Percentiles rank a stretch among this genome's conserved stretches.
Conservation (phyloP, 23 red algal genomes). For the Gracilaria domingensis region DNA sequence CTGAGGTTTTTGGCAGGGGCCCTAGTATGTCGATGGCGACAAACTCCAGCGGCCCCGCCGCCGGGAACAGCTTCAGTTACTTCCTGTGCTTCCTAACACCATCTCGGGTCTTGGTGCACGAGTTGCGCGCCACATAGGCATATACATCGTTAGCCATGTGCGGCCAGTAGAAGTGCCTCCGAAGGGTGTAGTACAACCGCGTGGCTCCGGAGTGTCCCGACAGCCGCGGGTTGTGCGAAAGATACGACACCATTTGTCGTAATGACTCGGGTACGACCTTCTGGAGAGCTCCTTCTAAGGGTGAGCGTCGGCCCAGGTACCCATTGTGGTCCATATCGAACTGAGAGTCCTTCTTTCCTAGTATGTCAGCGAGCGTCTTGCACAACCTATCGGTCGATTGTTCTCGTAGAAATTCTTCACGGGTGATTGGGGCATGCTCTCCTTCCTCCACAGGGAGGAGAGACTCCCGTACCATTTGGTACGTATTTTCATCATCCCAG, state of each 20-base stretch:
- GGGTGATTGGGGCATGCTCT: neutral
- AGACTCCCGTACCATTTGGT: too few relatives aligned
- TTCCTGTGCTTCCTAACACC: too few relatives aligned
- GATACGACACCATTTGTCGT: too few relatives aligned
- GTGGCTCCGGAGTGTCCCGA: neutral
- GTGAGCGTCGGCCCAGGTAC: neutral
- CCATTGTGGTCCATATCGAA: neutral
- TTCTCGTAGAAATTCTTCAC: conserved; percentile 23
- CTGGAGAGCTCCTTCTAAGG: neutral
- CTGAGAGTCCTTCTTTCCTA: neutral
- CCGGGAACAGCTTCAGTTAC: too few relatives aligned
- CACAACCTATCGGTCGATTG: conserved; percentile 6
- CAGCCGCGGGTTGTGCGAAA: too few relatives aligned
- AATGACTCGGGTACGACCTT: too few relatives aligned
- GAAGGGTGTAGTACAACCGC: neutral
- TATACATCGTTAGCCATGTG: neutral
- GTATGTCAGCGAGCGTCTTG: neutral
- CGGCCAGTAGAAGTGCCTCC: neutral
- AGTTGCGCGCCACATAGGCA: too few relatives aligned
- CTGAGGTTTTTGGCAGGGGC: neutral
- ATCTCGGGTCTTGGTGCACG: too few relatives aligned
- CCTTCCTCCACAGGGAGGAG: neutral
- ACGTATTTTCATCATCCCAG: too few relatives aligned
- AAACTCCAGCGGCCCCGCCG: neutral
- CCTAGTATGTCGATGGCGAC: neutral